These are phyloP conservation scores for Prunus davidiana DNA, from an alignment of 306 rosid species.

Conservation along the genomic window DNA sequence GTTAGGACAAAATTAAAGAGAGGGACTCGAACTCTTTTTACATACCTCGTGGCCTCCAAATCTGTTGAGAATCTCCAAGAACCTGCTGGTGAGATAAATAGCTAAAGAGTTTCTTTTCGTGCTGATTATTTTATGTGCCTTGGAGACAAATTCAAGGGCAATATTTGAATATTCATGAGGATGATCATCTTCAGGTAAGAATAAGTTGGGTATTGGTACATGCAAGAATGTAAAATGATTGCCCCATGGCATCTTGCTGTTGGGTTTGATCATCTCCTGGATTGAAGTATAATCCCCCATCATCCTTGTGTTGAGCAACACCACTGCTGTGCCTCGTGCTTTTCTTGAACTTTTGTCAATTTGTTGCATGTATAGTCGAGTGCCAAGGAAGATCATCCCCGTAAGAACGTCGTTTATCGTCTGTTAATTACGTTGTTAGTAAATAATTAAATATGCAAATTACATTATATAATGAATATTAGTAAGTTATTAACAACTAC, in stretches of 20 bases:
- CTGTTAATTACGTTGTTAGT: neutral
- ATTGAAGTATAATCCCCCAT: constrained; percentile 37
- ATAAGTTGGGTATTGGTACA: constrained; percentile 37
- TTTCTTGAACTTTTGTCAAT: constrained; percentile 22
- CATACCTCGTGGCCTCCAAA: constrained; percentile 47
- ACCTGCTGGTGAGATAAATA: constrained; percentile 27
- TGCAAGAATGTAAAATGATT: constrained; percentile 44
- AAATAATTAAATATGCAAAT: neutral
- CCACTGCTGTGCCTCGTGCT: constrained; percentile 35
- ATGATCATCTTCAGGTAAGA: neutral
- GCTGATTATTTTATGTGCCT: constrained; percentile 30
- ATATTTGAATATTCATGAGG: constrained; percentile 8
- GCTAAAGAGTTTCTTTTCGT: constrained; percentile 36
- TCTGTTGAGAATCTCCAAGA: constrained; percentile 26
- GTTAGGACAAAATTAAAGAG: no score
- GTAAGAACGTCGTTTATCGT: constrained; percentile 46
- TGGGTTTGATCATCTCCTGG: constrained; percentile 42
- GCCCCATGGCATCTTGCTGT: constrained; percentile 40
- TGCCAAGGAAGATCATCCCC: constrained; percentile 42
- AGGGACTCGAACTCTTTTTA: no score
- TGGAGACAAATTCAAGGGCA: constrained; percentile 36
- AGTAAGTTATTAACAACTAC: no score
- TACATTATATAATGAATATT: no score
- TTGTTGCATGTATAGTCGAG: constrained; percentile 48
- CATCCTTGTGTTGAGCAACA: constrained; percentile 36